Evolutionary conservation across 495 filamentous ascomycete genomes (phyloP), one percentile per base, ranked within the genome.

Genomic region (Talaromyces thailandensis): DNA sequence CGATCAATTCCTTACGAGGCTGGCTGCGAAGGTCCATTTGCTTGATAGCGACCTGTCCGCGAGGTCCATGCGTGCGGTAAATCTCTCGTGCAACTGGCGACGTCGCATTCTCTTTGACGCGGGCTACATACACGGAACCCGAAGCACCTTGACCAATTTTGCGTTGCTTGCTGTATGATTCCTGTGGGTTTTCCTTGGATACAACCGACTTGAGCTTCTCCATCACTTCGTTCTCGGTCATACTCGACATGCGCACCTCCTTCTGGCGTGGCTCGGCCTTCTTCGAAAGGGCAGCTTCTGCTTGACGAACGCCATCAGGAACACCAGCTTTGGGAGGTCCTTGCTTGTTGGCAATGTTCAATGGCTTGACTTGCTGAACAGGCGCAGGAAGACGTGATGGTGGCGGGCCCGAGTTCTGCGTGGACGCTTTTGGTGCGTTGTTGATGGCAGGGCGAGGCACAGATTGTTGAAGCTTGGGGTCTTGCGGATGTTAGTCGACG

Each of bases 11-110:
- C 84, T 98, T 98, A 25, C 94, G 82, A 50, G 94, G 94, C 74
- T 98, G 94, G 72, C 96, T 93, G 7, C 92, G 90, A 59, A 98
- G 81, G 77, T 98, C 95, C 94, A 98, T 98, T 78, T 98, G 94
- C 75, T 98, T 98, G 71, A 98, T 98, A 21, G 95, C 94, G 45
- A 98, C 94, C 67, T 96, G 88, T 45, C 84, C 86, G 58, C 87
- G 85, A 40, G 81, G 78, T 28, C 89, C 89, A 67, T 91, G 84
- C 63, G 82, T 80, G 16, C 85, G 79, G 60, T 90, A 82, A 50
- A 92, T 77, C 61, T 88, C 81, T 56, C 81, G 78, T 24, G 90
- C 88, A 64, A 86, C 81, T 18, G 77, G 68, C 16, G 88, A 89
- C 45, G 82, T 79, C 29, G 91, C 85, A 64, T 80, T 79, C 63